A percentile compares a stretch with the other conserved stretches of the same genome.
These are phyloP conservation scores for Apostasia shenzhenica DNA, from an alignment of 106 monocot genomes.

Conservation along the genomic window DNA sequence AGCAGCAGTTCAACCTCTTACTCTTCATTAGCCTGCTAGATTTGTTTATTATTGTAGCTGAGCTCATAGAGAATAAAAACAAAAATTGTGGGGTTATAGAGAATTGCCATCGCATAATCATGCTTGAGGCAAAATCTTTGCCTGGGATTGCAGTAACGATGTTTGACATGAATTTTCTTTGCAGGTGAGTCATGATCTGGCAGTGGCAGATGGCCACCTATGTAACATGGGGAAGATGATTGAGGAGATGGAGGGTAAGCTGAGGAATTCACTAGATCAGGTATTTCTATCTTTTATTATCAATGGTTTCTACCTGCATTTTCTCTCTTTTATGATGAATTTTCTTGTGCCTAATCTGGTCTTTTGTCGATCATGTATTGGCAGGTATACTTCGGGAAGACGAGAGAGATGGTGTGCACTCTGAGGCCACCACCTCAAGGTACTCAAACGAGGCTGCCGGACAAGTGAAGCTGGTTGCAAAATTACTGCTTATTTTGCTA, in stretches of 20 bases:
- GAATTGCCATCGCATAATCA: too few species aligned
- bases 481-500: too few species aligned
- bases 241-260: conserved; percentile 97
- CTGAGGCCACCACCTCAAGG: conserved; percentile 72
- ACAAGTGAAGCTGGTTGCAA: conserved; percentile 3
- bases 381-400: conserved; percentile 99
- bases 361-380: background rate
- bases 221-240: conserved; percentile 99
- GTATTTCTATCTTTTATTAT: conserved; percentile 18
- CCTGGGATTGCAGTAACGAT: too few species aligned
- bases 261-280: conserved; percentile 92
- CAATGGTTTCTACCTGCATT: background rate
- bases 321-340: background rate
- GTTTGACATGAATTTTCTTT: background rate
- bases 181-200: conserved; percentile 66
- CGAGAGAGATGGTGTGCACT: conserved; percentile 97
- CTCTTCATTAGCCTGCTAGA: too few species aligned
- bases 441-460: conserved; percentile 41
- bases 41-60: too few species aligned
- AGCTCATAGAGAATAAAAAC: too few species aligned
- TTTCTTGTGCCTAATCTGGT: background rate
- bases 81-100: too few species aligned
- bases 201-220: conserved; percentile 77
- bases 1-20: too few species aligned
- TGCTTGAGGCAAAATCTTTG: too few species aligned